Base-by-base conservation (phyloP, 225 moss, liverwort and hornwort species). In the Marchantia paleacea region DNA sequence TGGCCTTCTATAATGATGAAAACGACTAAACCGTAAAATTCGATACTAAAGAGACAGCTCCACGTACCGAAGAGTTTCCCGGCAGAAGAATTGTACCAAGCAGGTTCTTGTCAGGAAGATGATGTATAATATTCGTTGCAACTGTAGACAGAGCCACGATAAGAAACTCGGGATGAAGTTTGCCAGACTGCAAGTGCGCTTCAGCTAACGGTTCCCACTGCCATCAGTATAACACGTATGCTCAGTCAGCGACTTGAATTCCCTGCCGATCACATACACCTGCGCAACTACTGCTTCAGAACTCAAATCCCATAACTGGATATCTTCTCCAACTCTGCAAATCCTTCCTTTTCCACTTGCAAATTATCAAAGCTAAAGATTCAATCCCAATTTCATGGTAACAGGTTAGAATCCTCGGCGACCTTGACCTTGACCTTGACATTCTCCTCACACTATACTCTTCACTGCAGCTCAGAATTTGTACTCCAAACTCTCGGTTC, bases 201-300 rank as follows among this genome's bases (percentile, higher is more conserved):
- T 77, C 82, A 64, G 86, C 81, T 78, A 89, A 96, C 18, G 94
- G 87, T 86, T 89, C 82, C 94, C 94, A 97, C 94, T 97, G 94
- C 88, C 79, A 89, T 81, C 83, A 91, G 81, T 78, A 91, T 72
- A 87, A 79, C 76, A 81, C 81, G 82, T 80, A 72, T 52, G 62
- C 84, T 51, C n/a, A 75, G 67, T 72, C 79, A 73, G 61, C 83
- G 12, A 48, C 72, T 79, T 63, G 52, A 22, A 28, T 65, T 63
- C 68, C 72, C 83, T 72, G 64, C 69, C 82, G 63, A 57, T 39
- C n/a, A 76, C 73, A 84, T 55, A 54, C 26, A 80, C 81, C 73
- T 80, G 77, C 68, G 80, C 77, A 63, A 79, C 78, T 75, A 58
- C 61, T 57, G 47, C 64, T 76, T 82, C 69, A 82, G 76, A 73